Conservation (phyloP, 257 asterid genomes). For the Lithospermum erythrorhizon region DNA sequence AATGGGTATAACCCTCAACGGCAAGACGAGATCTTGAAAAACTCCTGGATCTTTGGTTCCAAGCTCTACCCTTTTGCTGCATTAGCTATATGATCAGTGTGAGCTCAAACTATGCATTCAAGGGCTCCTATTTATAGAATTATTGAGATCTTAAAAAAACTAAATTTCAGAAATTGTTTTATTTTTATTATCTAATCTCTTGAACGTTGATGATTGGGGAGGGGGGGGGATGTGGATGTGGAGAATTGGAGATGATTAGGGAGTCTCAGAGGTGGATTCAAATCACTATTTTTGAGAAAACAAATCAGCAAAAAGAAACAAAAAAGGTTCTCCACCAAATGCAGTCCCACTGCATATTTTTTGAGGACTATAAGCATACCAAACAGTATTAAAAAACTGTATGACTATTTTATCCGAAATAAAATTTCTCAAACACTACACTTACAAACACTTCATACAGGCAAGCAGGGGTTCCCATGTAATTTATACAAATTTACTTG, state of each 20-base stretch:
- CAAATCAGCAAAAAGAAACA: too few species aligned
- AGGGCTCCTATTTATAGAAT: not conserved
- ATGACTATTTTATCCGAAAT: too few species aligned
- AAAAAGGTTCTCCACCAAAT: too few species aligned
- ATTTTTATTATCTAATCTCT: not conserved
- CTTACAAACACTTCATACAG: too few species aligned
- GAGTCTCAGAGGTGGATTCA: not conserved
- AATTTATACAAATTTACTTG: too few species aligned
- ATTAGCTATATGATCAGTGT: slow-evolving; percentile 19
- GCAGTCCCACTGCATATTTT: too few species aligned
- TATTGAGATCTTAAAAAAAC: not conserved
- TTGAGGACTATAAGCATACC: too few species aligned
- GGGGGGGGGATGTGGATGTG: not conserved
- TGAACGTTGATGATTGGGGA: not conserved
- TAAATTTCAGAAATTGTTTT: not conserved
- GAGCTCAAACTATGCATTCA: not conserved
- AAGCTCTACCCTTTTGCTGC: slow-evolving; percentile 65
- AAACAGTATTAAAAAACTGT: too few species aligned
- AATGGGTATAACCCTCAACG: slow-evolving; percentile 41
- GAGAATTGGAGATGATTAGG: not conserved
- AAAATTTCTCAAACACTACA: too few species aligned
- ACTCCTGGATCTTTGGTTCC: slow-evolving; percentile 74
- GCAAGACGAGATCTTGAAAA: slow-evolving; percentile 90
- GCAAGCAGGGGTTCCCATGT: too few species aligned
- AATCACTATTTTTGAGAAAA: not conserved